phyloP scores from a whole-genome alignment of 2,329 filamentous ascomycete genomes.

The Zasmidium angulare region DNA sequence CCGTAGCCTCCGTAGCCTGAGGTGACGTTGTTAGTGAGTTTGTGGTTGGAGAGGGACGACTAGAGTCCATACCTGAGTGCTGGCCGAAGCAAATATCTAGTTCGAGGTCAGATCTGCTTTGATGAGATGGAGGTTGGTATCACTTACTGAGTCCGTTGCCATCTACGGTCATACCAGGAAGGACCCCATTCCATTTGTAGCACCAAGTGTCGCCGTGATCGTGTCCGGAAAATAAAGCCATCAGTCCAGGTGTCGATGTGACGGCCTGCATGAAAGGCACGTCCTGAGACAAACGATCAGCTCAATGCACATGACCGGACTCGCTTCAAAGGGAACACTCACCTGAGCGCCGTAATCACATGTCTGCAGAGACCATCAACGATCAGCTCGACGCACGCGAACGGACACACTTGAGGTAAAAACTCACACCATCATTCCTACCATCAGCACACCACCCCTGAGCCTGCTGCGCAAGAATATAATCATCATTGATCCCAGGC shows the following conservation, averaged over 20 bases:
- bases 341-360: constrained; percentile 40
- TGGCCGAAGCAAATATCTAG: constrained; percentile 34
- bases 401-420: not conserved
- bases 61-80: constrained; percentile 21
- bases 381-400: not conserved
- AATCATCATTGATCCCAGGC: constrained; percentile 50
- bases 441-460: constrained; percentile 39
- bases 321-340: not conserved
- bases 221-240: constrained; percentile 64
- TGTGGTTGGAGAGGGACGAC: too few relatives aligned
- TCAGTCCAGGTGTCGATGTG: constrained; percentile 53
- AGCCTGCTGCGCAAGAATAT: constrained; percentile 42
- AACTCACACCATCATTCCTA: constrained; percentile 30
- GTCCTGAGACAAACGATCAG: constrained; percentile 47
- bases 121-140: not conserved
- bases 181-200: constrained; percentile 30
- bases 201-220: constrained; percentile 49
- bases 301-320: not conserved
- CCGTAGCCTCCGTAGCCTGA: constrained; percentile 37
- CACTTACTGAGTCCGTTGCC: constrained; percentile 31
- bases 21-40: not conserved
- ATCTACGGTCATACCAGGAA: constrained; percentile 29
- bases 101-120: not conserved
- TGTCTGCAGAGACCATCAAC: constrained; percentile 3
- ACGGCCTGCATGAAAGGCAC: constrained; percentile 64